Conservation (phyloP, 768 basidiomycete species). For the Sarcodon aspratus region DNA sequence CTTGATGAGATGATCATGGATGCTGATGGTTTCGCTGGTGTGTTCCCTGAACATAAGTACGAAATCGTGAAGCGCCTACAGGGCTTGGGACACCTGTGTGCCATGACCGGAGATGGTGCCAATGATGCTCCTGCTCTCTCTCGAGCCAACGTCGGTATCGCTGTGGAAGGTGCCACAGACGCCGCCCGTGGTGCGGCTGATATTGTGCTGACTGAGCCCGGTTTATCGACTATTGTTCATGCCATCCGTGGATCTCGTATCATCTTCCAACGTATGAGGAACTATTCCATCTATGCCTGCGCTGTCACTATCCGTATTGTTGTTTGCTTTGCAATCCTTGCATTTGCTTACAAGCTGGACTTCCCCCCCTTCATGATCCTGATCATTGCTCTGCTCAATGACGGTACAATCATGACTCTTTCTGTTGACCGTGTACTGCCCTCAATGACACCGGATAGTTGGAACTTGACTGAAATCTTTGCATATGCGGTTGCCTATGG, state of each 20-base stretch:
- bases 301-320: constrained; percentile 98
- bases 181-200: constrained; percentile 98
- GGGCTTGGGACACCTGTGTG: constrained; percentile 89
- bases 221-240: constrained; percentile 98
- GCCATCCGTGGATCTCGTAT: constrained; percentile 97
- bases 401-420: constrained; percentile 98
- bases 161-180: constrained; percentile 98
- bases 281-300: constrained; percentile 96
- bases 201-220: constrained; percentile 95
- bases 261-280: constrained; percentile 99
- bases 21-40: constrained; percentile 97
- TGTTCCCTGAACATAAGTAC: constrained; percentile 99
- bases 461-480: constrained; percentile 96
- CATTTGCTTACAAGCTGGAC: constrained; percentile 93
- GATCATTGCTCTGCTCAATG: constrained; percentile 93
- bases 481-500: constrained; percentile 93
- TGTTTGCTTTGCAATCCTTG: constrained; percentile 91
- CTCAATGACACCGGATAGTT: constrained; percentile 84
- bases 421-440: constrained; percentile 94
- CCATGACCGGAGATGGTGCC: constrained; percentile 99
- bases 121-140: constrained; percentile 97
- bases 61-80: constrained; percentile 99
- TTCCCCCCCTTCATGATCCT: constrained; percentile 99
- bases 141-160: constrained; percentile 98
- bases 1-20: constrained; percentile 99